Percentiles rank a stretch among this genome's conserved stretches.
Conservation (phyloP, 495 filamentous ascomycete genomes). For the Choiromyces venosus region DNA sequence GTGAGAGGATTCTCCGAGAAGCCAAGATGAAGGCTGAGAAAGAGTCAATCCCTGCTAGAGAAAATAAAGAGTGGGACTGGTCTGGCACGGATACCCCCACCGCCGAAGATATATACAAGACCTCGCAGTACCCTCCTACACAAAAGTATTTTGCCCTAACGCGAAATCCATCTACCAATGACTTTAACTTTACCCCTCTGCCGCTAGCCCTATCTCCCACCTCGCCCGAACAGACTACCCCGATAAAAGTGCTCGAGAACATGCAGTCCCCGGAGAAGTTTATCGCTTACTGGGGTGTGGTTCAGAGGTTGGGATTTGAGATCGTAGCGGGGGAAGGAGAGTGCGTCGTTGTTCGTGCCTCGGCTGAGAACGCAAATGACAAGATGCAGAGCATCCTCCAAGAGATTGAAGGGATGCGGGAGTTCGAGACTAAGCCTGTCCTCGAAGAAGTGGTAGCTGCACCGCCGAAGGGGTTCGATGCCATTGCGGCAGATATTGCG, state of each 20-base stretch:
- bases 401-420: slow-evolving; percentile 10
- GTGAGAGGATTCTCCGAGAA: not conserved
- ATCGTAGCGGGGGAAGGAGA: slow-evolving; percentile 22
- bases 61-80: slow-evolving; percentile 19
- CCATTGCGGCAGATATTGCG: not conserved
- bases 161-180: slow-evolving; percentile 1
- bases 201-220: slow-evolving; percentile 4
- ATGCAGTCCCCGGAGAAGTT: slow-evolving; percentile 17
- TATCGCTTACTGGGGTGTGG: slow-evolving; percentile 19
- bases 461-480: not conserved
- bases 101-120: slow-evolving; percentile 17
- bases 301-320: slow-evolving; percentile 20
- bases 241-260: slow-evolving; percentile 26
- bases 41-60: too few species aligned
- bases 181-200: slow-evolving; percentile 18
- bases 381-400: slow-evolving; percentile 11
- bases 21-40: not conserved
- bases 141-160: slow-evolving; percentile 23
- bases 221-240: slow-evolving; percentile 9
- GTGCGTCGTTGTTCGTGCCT: slow-evolving; percentile 18
- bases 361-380: not conserved
- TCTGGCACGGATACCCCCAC: slow-evolving; percentile 21
- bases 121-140: not conserved
- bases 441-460: not conserved
- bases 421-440: not conserved